These are phyloP conservation scores for Penicillium sp. DNA, from an alignment of 2,329 filamentous ascomycete species.

Conservation along the genomic window DNA sequence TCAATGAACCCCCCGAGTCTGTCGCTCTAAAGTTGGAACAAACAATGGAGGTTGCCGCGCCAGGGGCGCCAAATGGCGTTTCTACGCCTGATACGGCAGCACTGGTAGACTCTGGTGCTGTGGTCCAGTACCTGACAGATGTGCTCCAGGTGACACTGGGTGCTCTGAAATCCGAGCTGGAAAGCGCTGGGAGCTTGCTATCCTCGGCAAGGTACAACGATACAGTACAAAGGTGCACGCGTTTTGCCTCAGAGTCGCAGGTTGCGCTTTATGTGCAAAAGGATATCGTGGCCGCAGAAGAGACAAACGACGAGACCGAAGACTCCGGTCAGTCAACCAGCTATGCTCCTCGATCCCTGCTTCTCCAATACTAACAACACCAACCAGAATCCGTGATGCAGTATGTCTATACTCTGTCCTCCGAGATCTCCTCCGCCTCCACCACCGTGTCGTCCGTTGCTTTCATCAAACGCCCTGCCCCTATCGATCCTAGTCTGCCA, in stretches of 20 bases:
- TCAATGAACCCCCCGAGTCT: conserved; percentile 22
- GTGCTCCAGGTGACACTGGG: conserved; percentile 74
- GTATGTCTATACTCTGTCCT: conserved; percentile 77
- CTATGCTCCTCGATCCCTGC: background rate
- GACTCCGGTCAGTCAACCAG: conserved; percentile 40
- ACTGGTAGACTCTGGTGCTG: conserved; percentile 63
- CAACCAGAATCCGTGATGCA: conserved; percentile 31
- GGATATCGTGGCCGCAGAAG: conserved; percentile 58
- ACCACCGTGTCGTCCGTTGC: conserved; percentile 84
- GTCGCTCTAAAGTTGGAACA: conserved; percentile 27
- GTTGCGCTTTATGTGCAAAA: conserved; percentile 90
- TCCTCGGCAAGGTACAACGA: conserved; percentile 71
- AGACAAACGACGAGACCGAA: conserved; percentile 42
- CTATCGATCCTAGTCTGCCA: conserved; percentile 79
- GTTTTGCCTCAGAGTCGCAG: conserved; percentile 87
- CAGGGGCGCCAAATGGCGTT: conserved; percentile 38
- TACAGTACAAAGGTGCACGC: conserved; percentile 80
- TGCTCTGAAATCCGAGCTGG: conserved; percentile 74
- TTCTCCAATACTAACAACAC: conserved; percentile 6
- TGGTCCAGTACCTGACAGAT: conserved; percentile 70
- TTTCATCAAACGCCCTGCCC: conserved; percentile 83
- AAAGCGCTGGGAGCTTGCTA: conserved; percentile 78
- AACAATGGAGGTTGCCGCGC: conserved; percentile 40
- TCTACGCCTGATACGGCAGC: conserved; percentile 31
- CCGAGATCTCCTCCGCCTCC: conserved; percentile 73